Conservation (phyloP, 2,329 filamentous ascomycete species). For the Parascedosporium putredinis region DNA sequence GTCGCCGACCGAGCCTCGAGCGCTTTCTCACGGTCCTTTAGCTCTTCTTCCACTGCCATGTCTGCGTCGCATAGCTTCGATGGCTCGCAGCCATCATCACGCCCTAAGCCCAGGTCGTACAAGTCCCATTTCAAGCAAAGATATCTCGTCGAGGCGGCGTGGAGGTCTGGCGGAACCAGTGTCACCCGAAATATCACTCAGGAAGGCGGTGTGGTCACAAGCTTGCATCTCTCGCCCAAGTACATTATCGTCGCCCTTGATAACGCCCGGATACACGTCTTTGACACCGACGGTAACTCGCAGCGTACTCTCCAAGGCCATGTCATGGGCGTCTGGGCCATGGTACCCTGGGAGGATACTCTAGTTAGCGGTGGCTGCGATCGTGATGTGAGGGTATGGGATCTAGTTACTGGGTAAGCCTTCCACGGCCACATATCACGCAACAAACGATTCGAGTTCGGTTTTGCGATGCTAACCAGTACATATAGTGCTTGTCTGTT, state of each 20-base stretch:
- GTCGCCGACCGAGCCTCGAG: constrained; percentile 5
- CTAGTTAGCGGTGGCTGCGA: constrained; percentile 95
- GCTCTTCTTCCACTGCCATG: constrained; percentile 35
- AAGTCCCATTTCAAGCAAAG: constrained; percentile 96
- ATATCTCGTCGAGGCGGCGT: constrained; percentile 94
- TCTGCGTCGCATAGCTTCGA: constrained; percentile 24
- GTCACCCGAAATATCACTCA: constrained; percentile 84
- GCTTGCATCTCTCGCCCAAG: constrained; percentile 82
- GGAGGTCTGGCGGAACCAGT: constrained; percentile 82
- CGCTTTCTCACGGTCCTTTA: constrained; percentile 19
- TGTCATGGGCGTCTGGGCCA: constrained; percentile 99
- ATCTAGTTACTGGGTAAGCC: constrained; percentile 79
- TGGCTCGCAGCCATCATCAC: constrained; percentile 25
- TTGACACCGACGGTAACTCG: constrained; percentile 80
- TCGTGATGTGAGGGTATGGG: constrained; percentile 93
- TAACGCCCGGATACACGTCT: constrained; percentile 97
- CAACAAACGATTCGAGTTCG: background rate
- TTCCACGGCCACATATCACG: background rate
- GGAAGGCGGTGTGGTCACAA: constrained; percentile 94
- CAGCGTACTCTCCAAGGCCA: constrained; percentile 87
- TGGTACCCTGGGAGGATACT: constrained; percentile 95
- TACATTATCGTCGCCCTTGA: constrained; percentile 97
- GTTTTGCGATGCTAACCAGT: constrained; percentile 16
- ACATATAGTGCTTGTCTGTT: constrained; percentile 49
- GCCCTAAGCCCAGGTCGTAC: constrained; percentile 69